Evolutionary conservation across 1,139 yeast genomes (phyloP).

Genomic region (Geotrichum macrosporum): DNA sequence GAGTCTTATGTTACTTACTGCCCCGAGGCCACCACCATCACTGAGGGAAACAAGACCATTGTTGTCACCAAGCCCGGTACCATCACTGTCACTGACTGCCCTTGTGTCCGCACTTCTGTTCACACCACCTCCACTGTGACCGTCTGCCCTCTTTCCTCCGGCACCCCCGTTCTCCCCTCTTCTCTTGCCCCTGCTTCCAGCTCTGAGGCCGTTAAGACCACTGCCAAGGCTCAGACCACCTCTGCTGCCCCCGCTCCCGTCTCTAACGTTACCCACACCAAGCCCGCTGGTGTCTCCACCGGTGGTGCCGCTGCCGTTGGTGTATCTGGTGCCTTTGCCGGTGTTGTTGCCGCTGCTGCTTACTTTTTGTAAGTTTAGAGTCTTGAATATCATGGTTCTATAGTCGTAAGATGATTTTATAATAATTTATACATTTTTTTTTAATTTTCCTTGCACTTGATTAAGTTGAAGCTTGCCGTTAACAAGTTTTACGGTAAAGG

Average conservation of each 20-base stretch:
- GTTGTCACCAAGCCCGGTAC: conserved; percentile 44
- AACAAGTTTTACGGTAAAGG: no score
- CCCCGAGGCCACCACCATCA: conserved; percentile 42
- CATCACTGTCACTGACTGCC: conserved; percentile 44
- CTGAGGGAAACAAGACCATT: conserved; percentile 39
- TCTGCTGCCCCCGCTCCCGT: conserved; percentile 21
- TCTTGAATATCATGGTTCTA: no score
- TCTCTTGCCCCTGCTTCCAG: conserved; percentile 28
- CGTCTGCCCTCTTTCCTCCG: conserved; percentile 36
- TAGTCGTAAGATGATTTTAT: no score
- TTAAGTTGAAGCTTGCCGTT: no score
- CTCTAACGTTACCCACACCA: conserved; percentile 18
- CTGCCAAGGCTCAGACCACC: conserved; percentile 23
- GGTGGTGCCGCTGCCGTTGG: conserved; percentile 36
- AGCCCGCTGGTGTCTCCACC: conserved; percentile 25
- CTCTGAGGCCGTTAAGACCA: conserved; percentile 24
- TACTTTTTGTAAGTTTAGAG: conserved; percentile 40
- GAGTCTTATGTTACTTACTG: conserved; percentile 43
- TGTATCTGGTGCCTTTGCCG: conserved; percentile 39
- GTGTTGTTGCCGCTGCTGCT: conserved; percentile 40
- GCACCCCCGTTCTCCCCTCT: conserved; percentile 30
- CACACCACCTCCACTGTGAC: conserved; percentile 43
- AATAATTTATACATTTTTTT: no score
- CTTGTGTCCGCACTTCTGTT: conserved; percentile 55
- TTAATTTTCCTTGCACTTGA: no score